Base-by-base conservation (phyloP, 495 filamentous ascomycete genomes). In the Alectoria sarmentosa region DNA sequence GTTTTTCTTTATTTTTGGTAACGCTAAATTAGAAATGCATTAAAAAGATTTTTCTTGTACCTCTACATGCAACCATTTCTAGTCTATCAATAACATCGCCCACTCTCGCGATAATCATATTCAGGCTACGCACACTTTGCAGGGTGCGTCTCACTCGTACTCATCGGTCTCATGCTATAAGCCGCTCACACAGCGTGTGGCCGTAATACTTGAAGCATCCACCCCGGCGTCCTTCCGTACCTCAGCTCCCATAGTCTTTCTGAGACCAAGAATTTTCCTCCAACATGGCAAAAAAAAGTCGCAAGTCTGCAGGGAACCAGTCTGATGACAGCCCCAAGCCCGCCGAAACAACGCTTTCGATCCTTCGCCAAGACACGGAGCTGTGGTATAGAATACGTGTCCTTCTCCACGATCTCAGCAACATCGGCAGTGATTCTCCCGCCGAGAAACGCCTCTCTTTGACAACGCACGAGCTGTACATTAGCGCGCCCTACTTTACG, bases 401-500 rank as follows among this genome's bases (percentile, higher is more conserved):
- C n/a, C 64, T 69, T 4, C 64, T 69, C 32, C 26, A 69, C 38
- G 67, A 69, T 60, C 60, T 69, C 34, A 26, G 37, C 41, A 69
- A 66, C 38, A 26, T 66, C 17, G 55, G 19, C 28, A 66, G 30
- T 34, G 61, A 70, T 39, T 66, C 38, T 17, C 37, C 57, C 17
- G 58, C 69, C 10, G 66, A 70, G 58, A 61, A 65, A 55, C 70
- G 73, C 23, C 56, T 71, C 21, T 61, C 66, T 37, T 58, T 63
- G 30, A 74, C 72, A 30, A 72, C 66, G 38, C 64, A 73, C 58
- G 70, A 69, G 52, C 62, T 74, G 15, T 74, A 75, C 60, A 72
- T 75, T 61, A 71, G 70, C 61, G 48, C 23, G 49, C 72, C 72
- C 32, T 75, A 75, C 48, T 72, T 75, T 56, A 63, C 69, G 37